Evolutionary conservation across 192 early-diverging fungal genomes (phyloP).

Genomic region (Backusella mclennaniae): DNA sequence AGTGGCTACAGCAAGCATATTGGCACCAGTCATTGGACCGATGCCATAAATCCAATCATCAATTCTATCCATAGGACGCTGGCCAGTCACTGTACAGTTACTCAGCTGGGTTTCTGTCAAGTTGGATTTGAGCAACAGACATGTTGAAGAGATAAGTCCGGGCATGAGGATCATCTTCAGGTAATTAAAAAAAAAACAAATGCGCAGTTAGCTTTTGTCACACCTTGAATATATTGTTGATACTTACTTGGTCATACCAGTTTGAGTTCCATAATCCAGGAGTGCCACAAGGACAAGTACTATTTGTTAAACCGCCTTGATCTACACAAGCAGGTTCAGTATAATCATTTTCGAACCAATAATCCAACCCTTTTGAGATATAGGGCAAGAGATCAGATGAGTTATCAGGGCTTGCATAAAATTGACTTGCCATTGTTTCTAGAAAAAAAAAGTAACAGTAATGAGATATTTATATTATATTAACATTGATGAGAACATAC

Average conservation of each 20-base stretch:
- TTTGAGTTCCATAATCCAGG: slow-evolving; percentile 34
- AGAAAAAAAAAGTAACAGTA: neutral
- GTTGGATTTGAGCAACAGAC: slow-evolving; percentile 15
- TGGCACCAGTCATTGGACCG: slow-evolving; percentile 24
- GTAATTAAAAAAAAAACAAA: neutral
- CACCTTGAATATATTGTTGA: neutral
- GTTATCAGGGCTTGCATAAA: neutral
- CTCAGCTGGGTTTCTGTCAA: neutral
- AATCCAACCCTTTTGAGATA: slow-evolving; percentile 18
- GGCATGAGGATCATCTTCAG: slow-evolving; percentile 21
- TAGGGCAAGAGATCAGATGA: slow-evolving; percentile 6
- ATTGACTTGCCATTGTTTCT: slow-evolving; percentile 23
- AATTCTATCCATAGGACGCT: slow-evolving; percentile 7
- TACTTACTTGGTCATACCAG: slow-evolving; percentile 33
- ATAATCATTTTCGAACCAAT: slow-evolving; percentile 27
- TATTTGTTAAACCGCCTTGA: slow-evolving; percentile 22
- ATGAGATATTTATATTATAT: neutral
- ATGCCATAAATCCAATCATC: slow-evolving; percentile 17
- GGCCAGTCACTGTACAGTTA: slow-evolving; percentile 12
- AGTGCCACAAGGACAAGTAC: slow-evolving; percentile 32
- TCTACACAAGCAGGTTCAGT: slow-evolving; percentile 11
- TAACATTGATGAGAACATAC: neutral
- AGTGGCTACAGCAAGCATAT: slow-evolving; percentile 22
- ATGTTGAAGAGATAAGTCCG: slow-evolving; percentile 8
- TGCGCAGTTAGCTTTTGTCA: neutral